Base-by-base conservation (phyloP, 1,284 basidiomycete species). In the Boletus mariae region DNA sequence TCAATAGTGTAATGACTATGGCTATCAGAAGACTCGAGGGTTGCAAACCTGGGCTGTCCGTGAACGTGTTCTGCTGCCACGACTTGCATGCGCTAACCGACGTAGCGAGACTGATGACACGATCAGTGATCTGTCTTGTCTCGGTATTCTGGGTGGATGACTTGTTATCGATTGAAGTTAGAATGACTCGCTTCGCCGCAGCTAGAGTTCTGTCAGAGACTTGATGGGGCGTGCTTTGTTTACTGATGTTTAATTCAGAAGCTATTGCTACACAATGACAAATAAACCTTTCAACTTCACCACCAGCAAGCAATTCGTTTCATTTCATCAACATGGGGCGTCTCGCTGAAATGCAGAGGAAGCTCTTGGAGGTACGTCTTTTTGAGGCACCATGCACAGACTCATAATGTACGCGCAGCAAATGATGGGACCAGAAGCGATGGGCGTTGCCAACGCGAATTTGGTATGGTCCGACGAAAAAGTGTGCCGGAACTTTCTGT, bases 341-440 rank as follows among this genome's bases (percentile, higher is more conserved):
- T 45, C 79, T 92, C 43, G 90, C 90, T 48, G 92, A 94, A 72
- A 91, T 94, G 86, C 93, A 95, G 75, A 82, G 92, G 60, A 94
- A 93, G 83, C 86, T 94, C 71, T 75, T 95, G 49, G 92, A 94
- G 82, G 90, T 90, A 64, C 54, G 77, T 70, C 11, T 46, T 42
- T 50, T n/a, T 5, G 31, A 11, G 20, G 9, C 29, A 26, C 32
- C 17, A 23, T 42, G n/a, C 31, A 20, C 13, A 47, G 44, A 42
- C 23, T 45, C 12, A 46, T 56, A 45, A 60, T 47, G 28, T 28
- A 26, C 37, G 49, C 26, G 45, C 66, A 95, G 92, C 94, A 95
- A 94, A 95, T 97, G 93, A 96, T 97, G 94, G 94, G 94, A n/a
- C 92, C 93, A 42, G 95, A 98, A 74, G 93, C 95, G 13, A 96